These are phyloP conservation scores for Phytophthora macrochlamydospora DNA, from an alignment of 352 stramenopile species.

Conservation along the genomic window DNA sequence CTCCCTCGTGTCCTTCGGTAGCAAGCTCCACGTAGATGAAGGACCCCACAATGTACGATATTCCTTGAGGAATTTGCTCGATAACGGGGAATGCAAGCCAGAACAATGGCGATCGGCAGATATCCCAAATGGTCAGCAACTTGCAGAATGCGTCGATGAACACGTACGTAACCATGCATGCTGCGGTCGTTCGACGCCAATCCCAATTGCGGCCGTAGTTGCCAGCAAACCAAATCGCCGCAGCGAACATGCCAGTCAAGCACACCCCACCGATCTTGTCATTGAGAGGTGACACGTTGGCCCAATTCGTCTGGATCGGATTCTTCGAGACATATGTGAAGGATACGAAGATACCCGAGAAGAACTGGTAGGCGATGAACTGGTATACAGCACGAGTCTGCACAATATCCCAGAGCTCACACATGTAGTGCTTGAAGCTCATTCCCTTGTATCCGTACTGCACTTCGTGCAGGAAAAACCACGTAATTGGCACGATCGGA, in stretches of 20 bases:
- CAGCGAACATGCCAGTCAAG: conserved; percentile 38
- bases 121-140: conserved; percentile 56
- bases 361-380: conserved; percentile 47
- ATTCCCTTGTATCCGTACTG: conserved; percentile 29
- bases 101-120: conserved; percentile 55
- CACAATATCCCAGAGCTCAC: conserved; percentile 50
- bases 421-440: conserved; percentile 47
- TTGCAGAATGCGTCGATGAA: conserved; percentile 44
- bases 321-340: conserved; percentile 50
- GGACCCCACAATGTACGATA: conserved; percentile 60
- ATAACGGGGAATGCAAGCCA: conserved; percentile 52
- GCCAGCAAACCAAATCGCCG: conserved; percentile 51
- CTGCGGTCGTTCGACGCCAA: conserved; percentile 43
- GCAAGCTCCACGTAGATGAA: conserved; percentile 70
- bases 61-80: conserved; percentile 48
- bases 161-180: conserved; percentile 42
- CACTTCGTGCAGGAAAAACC: conserved; percentile 53
- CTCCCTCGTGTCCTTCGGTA: conserved; percentile 59
- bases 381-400: conserved; percentile 56
- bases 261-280: conserved; percentile 47
- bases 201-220: conserved; percentile 63
- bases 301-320: conserved; percentile 54
- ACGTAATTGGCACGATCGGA: conserved; percentile 44
- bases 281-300: conserved; percentile 37
- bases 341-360: conserved; percentile 41